Conservation (phyloP, 768 basidiomycete genomes). For the Suillus paluster region DNA sequence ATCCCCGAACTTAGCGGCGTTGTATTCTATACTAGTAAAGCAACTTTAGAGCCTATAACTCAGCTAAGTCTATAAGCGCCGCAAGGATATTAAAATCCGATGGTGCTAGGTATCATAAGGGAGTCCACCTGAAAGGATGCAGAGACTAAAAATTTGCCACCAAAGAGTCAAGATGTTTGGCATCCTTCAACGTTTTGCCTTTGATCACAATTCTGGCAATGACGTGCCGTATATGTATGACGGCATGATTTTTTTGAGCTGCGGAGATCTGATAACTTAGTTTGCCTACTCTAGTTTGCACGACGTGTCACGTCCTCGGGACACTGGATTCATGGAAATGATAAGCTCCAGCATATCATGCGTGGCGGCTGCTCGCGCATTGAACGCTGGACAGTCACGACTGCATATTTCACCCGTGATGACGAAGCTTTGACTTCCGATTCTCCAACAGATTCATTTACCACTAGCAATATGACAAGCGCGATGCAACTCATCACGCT, state of each 20-base stretch:
- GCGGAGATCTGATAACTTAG: background rate
- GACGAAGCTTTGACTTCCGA: background rate
- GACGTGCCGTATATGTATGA: background rate
- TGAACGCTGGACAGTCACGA: background rate
- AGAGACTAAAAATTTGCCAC: background rate
- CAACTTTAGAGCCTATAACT: too few relatives aligned
- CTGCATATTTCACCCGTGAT: too few relatives aligned
- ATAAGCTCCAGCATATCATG: background rate
- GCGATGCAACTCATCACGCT: background rate
- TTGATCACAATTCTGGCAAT: background rate
- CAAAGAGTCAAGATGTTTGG: background rate
- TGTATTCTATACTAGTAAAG: too few relatives aligned
- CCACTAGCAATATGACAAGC: too few relatives aligned
- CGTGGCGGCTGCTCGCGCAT: background rate
- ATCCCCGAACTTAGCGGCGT: background rate
- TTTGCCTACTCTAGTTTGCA: background rate
- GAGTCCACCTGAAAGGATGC: background rate
- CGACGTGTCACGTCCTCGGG: background rate
- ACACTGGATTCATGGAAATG: background rate
- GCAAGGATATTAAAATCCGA: background rate
- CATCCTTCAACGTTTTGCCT: background rate
- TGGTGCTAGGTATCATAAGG: background rate
- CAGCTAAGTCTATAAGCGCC: too few relatives aligned
- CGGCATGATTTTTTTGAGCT: background rate
- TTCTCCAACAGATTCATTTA: background rate